These are phyloP conservation scores for Ustilago cynodontis DNA, from an alignment of 1,284 basidiomycete genomes.

Conservation along the genomic window DNA sequence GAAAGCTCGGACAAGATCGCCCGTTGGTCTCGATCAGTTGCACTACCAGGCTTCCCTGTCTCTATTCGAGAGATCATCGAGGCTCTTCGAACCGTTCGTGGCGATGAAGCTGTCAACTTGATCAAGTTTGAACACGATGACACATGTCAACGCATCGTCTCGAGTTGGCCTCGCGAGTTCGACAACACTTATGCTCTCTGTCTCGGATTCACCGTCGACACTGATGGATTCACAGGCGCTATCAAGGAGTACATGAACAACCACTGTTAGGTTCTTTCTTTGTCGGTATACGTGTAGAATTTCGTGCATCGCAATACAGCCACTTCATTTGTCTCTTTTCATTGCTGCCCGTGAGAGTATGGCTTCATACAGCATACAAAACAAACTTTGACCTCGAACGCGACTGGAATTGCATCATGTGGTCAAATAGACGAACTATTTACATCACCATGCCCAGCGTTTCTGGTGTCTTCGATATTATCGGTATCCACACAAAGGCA, in stretches of 20 bases:
- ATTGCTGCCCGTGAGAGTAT: not conserved
- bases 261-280: constrained; percentile 3
- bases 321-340: not conserved
- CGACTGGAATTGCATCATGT: too few relatives aligned
- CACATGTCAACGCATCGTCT: constrained; percentile 33
- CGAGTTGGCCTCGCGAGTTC: constrained; percentile 33
- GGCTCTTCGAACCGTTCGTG: constrained; percentile 24
- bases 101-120: constrained; percentile 25
- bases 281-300: not conserved
- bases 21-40: constrained; percentile 22
- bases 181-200: constrained; percentile 29
- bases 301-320: not conserved
- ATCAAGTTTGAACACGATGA: constrained; percentile 46
- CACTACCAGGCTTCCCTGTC: constrained; percentile 35
- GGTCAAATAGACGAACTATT: too few relatives aligned
- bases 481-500: too few relatives aligned
- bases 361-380: too few relatives aligned
- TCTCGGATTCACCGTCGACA: constrained; percentile 33
- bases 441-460: too few relatives aligned
- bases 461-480: too few relatives aligned
- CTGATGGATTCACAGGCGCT: constrained; percentile 31
- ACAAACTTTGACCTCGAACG: too few relatives aligned
- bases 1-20: constrained; percentile 17
- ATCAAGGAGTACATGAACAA: constrained; percentile 31
- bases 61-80: constrained; percentile 30